Base-by-base conservation (phyloP, 345 rosid species). In the Aquilaria sinensis region DNA sequence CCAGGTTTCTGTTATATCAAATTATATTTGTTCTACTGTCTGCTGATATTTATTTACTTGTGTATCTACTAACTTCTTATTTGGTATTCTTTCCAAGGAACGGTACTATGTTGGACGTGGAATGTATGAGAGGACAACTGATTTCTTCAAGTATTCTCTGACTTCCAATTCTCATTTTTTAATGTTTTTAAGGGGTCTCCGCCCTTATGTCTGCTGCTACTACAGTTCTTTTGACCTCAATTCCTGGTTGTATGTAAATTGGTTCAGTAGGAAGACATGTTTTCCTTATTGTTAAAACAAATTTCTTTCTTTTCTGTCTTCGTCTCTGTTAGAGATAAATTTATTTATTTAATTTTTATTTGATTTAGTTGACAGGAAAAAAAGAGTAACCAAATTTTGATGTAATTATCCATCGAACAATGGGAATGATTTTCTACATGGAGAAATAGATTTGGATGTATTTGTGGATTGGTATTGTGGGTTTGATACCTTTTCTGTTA, bases 41-140 rank as follows among this genome's bases (percentile, higher is more conserved):
- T 16, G 31, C 56, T 56, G 33, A 3, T 33, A 52, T n/a, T 50
- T 70, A 51, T 60, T 6, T 31, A 9, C 57, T 33, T 15, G 56
- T 47, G 56, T 69, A 11, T 9, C 6, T 60, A 58, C 67, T 74
- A 53, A 43, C 31, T 65, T 4, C 12, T 58, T 74, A 41, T 60
- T 71, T 51, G 53, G 14, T 64, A 57, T 14, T 32, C 74, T 64
- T 64, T 74, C 69, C 73, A 73, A 93, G 98, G 99, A 94, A 66
- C 85, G 90, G 14, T 77, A 90, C 70, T 94, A 84, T 65, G 99
- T 94, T 53, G 99, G 99, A 47, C 92, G 92, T 67, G 99, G 89
- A 78, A 88, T 94, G 96, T 90, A 94, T 67, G 99, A 94, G 78
- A 82, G 81, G 76, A 86, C 83, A 62, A 77, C 78, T n/a, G 99